phyloP scores from a whole-genome alignment of 805 yeast species.

The Kuraishia hungarica region DNA sequence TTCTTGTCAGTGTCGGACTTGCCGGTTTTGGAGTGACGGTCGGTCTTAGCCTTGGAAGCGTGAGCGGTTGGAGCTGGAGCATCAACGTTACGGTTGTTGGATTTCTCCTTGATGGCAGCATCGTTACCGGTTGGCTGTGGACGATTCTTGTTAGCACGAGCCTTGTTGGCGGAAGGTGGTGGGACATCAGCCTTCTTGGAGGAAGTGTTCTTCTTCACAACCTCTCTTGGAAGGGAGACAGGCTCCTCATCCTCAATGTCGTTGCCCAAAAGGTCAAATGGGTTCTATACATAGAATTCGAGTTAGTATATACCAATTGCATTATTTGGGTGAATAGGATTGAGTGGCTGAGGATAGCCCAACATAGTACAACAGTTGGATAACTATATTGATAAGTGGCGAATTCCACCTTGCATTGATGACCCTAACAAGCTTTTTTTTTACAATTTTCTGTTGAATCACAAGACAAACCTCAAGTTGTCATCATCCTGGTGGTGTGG shows the following conservation, averaged over 20 bases:
- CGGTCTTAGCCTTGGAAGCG: conserved; percentile 51
- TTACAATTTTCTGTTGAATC: too few species aligned
- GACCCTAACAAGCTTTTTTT: too few species aligned
- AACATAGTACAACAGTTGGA: not conserved
- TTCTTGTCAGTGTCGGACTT: conserved; percentile 82
- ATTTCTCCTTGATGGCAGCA: conserved; percentile 71
- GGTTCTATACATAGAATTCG: conserved; percentile 39
- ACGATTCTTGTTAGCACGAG: conserved; percentile 67
- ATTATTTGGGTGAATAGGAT: not conserved
- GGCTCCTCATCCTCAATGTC: conserved; percentile 76
- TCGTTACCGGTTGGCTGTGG: conserved; percentile 77
- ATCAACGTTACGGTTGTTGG: conserved; percentile 58
- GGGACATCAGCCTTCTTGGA: conserved; percentile 82
- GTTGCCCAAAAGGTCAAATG: conserved; percentile 78
- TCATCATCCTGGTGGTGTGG: too few species aligned
- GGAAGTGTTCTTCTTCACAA: conserved; percentile 75
- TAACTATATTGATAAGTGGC: too few species aligned
- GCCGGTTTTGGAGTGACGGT: conserved; percentile 83
- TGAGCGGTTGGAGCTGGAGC: conserved; percentile 40
- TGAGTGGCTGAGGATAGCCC: not conserved
- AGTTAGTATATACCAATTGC: not conserved
- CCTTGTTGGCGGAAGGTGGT: conserved; percentile 74
- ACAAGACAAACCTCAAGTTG: too few species aligned
- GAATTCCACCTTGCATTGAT: too few species aligned
- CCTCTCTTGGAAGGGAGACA: conserved; percentile 55